Evolutionary conservation across 2,329 filamentous ascomycete species (phyloP), one percentile per base, ranked within the genome.

Genomic region (Fusarium sp.): DNA sequence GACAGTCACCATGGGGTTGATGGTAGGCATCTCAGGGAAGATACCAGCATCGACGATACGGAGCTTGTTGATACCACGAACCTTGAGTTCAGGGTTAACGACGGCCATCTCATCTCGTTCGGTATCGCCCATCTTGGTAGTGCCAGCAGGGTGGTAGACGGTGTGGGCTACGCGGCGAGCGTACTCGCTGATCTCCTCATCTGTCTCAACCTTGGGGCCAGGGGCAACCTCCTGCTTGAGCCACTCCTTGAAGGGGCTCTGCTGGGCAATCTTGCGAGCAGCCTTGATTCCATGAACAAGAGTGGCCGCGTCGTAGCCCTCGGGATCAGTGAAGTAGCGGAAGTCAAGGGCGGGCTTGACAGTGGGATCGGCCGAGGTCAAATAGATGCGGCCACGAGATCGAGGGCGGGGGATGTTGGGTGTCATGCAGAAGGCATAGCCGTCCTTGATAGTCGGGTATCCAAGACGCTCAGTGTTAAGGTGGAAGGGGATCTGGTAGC

Each of bases 401-500:
- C 92, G 90, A 28, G 93, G 91, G 25, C 93, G 91, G 34, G 92
- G 93, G 75, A 97, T 96, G 83, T 97, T 96, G 75, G 93, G 93
- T 18, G 93, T 96, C 91, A 96, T 96, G 87, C 93, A 96, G 84
- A 97, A 97, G 54, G 93, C 93, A 75, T 94, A 91, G 65, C 90
- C 91, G 71, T 94, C 89, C 65, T 87, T 74, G 65, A 86, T 77
- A 62, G 80, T 78, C 43, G 84, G 84, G 77, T 90, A 97, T 71
- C 93, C 93, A 13, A 97, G 86, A 42, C 92, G 90, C 58, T 86
- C 83, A 3, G 93, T 97, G 86, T 97, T 97, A 73, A 94, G 88
- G 67, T 90, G 92, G 82, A 97, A 97, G 56, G 93, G 93, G 72
- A 97, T 97, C 82, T 97, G 94, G 84, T 97, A 97, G 87, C 93